Base-by-base conservation (phyloP, 805 yeast species). In the Suhomyces prunicola region DNA sequence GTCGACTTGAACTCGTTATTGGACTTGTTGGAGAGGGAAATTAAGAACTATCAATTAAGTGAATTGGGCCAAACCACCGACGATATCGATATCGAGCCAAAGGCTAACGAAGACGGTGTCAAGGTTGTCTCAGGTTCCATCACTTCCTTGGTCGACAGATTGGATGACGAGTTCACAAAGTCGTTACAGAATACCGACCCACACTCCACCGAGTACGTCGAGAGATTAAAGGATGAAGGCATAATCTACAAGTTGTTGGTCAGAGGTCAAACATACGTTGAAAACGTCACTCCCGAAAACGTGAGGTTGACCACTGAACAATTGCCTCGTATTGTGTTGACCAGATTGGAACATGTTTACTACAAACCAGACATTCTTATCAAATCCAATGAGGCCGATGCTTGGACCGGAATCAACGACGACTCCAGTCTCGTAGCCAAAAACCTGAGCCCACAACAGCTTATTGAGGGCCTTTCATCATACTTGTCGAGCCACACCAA, bases 181-280 rank as follows among this genome's bases (percentile, higher is more conserved):
- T 90, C 96, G 46, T 80, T 94, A 63, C 91, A 92, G 68, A 83
- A 83, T 60, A 86, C 90, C 64, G 98, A 94, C 71, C 97, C 97
- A 45, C 97, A 94, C 69, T 88, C 97, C 23, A 86, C 90, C 53
- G 99, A 94, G 71, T 94, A 93, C 71, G 82, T 94, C 60, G 88
- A 87, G 60, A 84, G 98, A 70, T 81, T 94, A 67, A 87, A 86
- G 71, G 97, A 92, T 71, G 99, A 94, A 75, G 79, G 85, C 57
- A 73, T 73, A 39, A 78, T 94, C 51, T 93, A 91, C 76, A 78
- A 79, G 51, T 78, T 90, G 67, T 80, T 94, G 57, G 81, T 94
- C 56, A 85, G 96, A 65, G 84, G 90, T 24, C 99, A 94, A 77
- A 71, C 88, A 57, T 93, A 94, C 73, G 80, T 87, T 68, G 97